Evolutionary conservation across 768 basidiomycete species (phyloP).

Genomic region (Boletellus ananiceps): DNA sequence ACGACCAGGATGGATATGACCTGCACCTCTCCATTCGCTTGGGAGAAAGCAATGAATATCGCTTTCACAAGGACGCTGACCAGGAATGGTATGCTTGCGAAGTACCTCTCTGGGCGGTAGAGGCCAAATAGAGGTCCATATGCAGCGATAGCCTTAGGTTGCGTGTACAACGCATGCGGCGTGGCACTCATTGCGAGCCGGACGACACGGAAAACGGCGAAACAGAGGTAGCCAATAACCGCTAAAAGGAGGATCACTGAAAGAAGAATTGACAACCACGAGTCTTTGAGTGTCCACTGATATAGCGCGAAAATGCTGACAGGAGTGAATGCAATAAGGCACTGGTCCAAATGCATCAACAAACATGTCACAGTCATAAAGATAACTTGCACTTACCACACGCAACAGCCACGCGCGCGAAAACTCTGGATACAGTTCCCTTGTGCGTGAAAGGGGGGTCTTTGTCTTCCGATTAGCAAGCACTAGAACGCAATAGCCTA

Average conservation of each 20-base stretch:
- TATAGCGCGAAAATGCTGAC: constrained; percentile 75
- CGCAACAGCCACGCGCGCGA: constrained; percentile 60
- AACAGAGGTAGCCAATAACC: constrained; percentile 45
- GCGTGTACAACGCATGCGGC: constrained; percentile 36
- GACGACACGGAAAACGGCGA: constrained; percentile 46
- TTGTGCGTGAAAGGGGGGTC: constrained; percentile 15
- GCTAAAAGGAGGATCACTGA: constrained; percentile 64
- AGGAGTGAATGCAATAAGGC: constrained; percentile 62
- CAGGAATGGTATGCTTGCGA: constrained; percentile 58
- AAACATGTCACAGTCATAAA: not conserved
- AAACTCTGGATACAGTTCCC: constrained; percentile 41
- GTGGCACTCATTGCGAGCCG: constrained; percentile 41
- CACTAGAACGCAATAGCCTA: constrained; percentile 47
- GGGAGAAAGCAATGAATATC: constrained; percentile 64
- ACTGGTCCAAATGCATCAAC: constrained; percentile 33
- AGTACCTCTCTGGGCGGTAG: constrained; percentile 63
- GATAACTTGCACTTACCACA: constrained; percentile 45
- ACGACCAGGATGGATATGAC: constrained; percentile 61
- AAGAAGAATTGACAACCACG: constrained; percentile 78
- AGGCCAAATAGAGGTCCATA: constrained; percentile 61
- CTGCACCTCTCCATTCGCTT: constrained; percentile 60
- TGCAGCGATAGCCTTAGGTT: constrained; percentile 35
- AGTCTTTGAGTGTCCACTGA: constrained; percentile 89
- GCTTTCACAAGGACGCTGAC: constrained; percentile 61
- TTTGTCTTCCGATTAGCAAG: constrained; percentile 21